Conservation (phyloP, 2,329 filamentous ascomycete species). For the Cercospora sesami region DNA sequence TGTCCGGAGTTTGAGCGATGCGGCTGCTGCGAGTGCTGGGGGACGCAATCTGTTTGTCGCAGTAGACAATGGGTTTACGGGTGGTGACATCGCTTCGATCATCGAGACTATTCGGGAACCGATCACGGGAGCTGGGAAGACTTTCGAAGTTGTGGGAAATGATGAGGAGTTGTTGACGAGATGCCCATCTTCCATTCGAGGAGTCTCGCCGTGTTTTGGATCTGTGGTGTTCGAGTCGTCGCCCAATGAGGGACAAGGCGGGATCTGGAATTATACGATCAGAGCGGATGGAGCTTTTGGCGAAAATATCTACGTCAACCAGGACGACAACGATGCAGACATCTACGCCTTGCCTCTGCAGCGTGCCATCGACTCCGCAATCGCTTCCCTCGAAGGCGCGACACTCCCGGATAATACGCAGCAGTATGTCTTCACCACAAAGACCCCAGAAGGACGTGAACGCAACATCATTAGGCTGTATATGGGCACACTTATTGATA, state of each 20-base stretch:
- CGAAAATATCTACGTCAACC: conserved; percentile 62
- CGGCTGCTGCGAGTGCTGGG: conserved; percentile 57
- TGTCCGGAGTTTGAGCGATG: conserved; percentile 65
- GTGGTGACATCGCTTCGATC: conserved; percentile 70
- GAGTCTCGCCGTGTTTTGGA: conserved; percentile 70
- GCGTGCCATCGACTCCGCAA: conserved; percentile 72
- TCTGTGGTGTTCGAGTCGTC: conserved; percentile 75
- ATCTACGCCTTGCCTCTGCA: conserved; percentile 79
- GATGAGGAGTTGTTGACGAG: conserved; percentile 60
- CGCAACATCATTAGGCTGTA: conserved; percentile 67
- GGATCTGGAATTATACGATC: conserved; percentile 83
- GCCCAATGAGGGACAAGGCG: conserved; percentile 65
- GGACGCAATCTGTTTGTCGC: conserved; percentile 72
- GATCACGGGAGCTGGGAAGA: conserved; percentile 58
- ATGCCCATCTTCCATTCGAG: conserved; percentile 60
- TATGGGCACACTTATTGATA: conserved; percentile 71
- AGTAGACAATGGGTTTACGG: conserved; percentile 68
- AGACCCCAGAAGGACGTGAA: conserved; percentile 66
- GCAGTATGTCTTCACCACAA: conserved; percentile 74
- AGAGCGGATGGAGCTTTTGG: conserved; percentile 72
- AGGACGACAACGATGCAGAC: conserved; percentile 70
- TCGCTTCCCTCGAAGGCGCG: conserved; percentile 57
- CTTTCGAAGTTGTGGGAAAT: conserved; percentile 55
- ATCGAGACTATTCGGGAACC: conserved; percentile 63
- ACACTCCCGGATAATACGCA: conserved; percentile 45